These are phyloP conservation scores for Celoporthe dispersa DNA, from an alignment of 2,329 filamentous ascomycete genomes.

Conservation along the genomic window DNA sequence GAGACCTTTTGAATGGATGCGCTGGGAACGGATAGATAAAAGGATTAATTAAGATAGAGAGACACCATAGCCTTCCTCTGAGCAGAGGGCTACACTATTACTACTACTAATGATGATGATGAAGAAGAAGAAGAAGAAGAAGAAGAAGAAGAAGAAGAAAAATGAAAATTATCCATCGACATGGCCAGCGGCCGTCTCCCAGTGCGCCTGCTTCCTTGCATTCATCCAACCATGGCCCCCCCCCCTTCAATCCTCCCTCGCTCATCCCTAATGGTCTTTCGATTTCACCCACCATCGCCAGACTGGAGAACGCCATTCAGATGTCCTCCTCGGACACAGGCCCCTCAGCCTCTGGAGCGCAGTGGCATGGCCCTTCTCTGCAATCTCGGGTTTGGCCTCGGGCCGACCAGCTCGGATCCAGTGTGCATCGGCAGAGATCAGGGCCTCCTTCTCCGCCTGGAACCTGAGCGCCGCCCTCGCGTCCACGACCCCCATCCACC, in stretches of 20 bases:
- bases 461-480: conserved; percentile 35
- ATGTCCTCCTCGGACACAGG: neutral
- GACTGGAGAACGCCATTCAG: neutral
- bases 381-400: neutral
- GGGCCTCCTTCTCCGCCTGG: conserved; percentile 33
- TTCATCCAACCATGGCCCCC: neutral
- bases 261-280: neutral
- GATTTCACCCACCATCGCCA: neutral
- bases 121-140: neutral
- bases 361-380: neutral
- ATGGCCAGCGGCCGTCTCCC: neutral
- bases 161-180: neutral
- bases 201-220: neutral
- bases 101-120: neutral
- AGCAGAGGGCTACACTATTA: neutral
- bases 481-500: conserved; percentile 34
- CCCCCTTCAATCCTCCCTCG: neutral
- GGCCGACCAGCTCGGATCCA: neutral
- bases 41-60: neutral
- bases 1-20: too few species aligned
- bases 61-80: neutral
- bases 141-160: too few species aligned
- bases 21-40: neutral
- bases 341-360: neutral
- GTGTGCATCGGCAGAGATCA: conserved; percentile 9